Base-by-base conservation (phyloP, 805 yeast species). In the Candida easanensis region DNA sequence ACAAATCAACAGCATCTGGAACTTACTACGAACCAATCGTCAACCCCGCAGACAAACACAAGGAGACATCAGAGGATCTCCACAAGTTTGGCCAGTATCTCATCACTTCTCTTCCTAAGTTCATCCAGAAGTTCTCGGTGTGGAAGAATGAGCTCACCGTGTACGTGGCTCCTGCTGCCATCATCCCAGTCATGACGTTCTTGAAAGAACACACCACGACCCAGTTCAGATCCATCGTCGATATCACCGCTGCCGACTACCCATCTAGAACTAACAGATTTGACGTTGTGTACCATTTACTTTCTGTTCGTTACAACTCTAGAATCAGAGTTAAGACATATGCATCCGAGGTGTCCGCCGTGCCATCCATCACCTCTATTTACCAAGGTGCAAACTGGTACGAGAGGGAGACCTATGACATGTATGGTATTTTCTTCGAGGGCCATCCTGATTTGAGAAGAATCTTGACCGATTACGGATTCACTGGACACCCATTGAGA, bases 401-500 rank as follows among this genome's bases (percentile, higher is more conserved):
- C 63, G 96, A 88, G 69, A 77, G 96, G 63, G 96, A 88, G 65
- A 80, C 93, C 13, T 88, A 84, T 63, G 96, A 88, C 63, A 71
- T 88, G 77, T 88, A 77, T 62, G 96, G 96, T 33, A 78, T 88
- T 46, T 86, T 86, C 66, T 88, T 88, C 60, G 91, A 84, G 66
- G 87, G 84, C 47, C 96, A 88, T 65, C 95, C 95, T 5, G 96
- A 87, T 65, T 73, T 87, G 61, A 80, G 96, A 69, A 76, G 96
- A 69, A 86, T 87, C 64, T 77, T 87, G 80, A 87, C 96, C 43
- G 96, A 87, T 67, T 87, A 87, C 65, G 96, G 96, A 18, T 87
- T 88, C 57, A 95, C 86, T 67, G 96, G 96, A 41, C 93, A 87
- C 62, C 96, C 96, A 13, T 74, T 87, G 62, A 79, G 95, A 67